phyloP scores from a whole-genome alignment of 106 monocot genomes.

The Platanthera zijinensis region DNA sequence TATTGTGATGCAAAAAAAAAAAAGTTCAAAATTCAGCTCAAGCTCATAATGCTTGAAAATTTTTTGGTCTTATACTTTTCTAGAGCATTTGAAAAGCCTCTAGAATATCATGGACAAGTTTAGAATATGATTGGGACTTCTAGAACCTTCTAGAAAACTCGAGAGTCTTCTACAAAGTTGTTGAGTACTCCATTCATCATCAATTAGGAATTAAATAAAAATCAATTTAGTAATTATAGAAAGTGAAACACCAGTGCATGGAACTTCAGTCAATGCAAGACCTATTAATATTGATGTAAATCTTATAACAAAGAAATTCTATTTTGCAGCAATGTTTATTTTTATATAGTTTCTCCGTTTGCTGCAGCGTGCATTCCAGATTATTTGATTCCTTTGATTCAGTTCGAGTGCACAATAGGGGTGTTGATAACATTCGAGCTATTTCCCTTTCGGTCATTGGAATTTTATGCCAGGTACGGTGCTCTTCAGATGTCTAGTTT shows the following conservation, averaged over 20 bases:
- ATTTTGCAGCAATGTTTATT: background rate
- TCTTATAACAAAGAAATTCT: background rate
- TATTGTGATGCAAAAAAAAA: too few species aligned
- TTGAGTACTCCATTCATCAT: too few species aligned
- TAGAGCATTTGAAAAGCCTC: too few species aligned
- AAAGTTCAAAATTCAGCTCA: too few species aligned
- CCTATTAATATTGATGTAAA: background rate
- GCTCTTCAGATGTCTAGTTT: background rate
- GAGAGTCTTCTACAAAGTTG: too few species aligned
- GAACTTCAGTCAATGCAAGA: background rate
- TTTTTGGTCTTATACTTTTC: too few species aligned
- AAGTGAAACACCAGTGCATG: background rate
- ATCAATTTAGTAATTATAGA: background rate
- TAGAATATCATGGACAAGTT: too few species aligned
- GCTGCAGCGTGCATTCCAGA: constrained; percentile 32
- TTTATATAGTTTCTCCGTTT: background rate
- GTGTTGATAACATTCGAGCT: constrained; percentile 31
- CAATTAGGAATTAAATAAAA: background rate
- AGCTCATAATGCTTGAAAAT: too few species aligned
- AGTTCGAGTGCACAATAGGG: constrained; percentile 19
- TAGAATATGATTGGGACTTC: too few species aligned
- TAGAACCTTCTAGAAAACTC: too few species aligned
- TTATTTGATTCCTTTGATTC: constrained; percentile 45
- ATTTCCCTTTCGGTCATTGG: constrained; percentile 52
- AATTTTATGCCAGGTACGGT: constrained; percentile 50